Evolutionary conservation across 768 basidiomycete genomes (phyloP).

Genomic region (Naganishia antarctica): DNA sequence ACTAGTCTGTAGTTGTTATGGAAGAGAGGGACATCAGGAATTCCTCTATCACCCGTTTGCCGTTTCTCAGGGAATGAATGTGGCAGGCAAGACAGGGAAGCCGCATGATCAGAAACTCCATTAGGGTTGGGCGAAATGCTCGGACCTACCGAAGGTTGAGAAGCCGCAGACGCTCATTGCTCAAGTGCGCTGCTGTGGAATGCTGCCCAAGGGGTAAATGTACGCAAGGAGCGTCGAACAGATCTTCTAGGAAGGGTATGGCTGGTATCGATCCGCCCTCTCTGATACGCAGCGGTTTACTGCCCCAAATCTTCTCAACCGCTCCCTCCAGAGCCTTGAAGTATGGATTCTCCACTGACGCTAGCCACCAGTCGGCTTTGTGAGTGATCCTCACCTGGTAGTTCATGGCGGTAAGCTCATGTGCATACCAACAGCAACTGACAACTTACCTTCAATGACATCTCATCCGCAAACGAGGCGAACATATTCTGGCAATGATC

Average conservation of each 20-base stretch:
- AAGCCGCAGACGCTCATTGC: conserved; percentile 85
- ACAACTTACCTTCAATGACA: conserved; percentile 66
- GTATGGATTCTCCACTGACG: conserved; percentile 75
- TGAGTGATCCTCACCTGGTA: conserved; percentile 69
- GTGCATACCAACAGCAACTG: too few relatives aligned
- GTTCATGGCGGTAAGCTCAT: too few relatives aligned
- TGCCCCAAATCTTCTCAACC: conserved; percentile 79
- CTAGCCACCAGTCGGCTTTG: conserved; percentile 94
- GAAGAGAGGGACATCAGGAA: conserved; percentile 31
- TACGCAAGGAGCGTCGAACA: conserved; percentile 78
- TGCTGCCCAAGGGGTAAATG: conserved; percentile 87
- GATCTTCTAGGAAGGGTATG: conserved; percentile 86
- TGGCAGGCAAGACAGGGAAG: not conserved
- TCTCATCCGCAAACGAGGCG: conserved; percentile 60
- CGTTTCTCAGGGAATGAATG: conserved; percentile 32
- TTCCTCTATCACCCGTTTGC: conserved; percentile 46
- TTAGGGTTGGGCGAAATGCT: not conserved
- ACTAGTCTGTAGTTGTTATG: not conserved
- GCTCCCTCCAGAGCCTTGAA: conserved; percentile 79
- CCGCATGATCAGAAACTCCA: not conserved
- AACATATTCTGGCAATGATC: conserved; percentile 62
- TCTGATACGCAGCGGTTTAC: conserved; percentile 76
- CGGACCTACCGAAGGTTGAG: conserved; percentile 58
- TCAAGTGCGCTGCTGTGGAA: conserved; percentile 69
- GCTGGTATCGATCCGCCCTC: conserved; percentile 98